These are phyloP conservation scores for Backusella australiensis DNA, from an alignment of 192 early-diverging fungal genomes.

Conservation along the genomic window DNA sequence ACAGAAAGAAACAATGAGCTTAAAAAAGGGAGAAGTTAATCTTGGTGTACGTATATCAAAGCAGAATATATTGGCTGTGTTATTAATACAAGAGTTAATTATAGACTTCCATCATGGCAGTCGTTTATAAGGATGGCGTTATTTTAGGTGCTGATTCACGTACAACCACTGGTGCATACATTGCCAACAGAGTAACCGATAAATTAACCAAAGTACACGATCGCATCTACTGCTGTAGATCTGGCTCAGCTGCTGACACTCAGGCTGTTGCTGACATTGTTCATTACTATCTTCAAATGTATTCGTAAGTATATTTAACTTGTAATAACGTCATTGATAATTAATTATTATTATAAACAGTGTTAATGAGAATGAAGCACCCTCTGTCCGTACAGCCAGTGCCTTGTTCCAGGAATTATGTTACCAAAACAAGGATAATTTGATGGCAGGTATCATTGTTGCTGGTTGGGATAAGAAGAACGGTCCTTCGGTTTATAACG, in stretches of 20 bases:
- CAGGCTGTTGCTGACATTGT: constrained; percentile 98
- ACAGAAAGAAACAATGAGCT: constrained; percentile 23
- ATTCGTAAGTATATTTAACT: constrained; percentile 55
- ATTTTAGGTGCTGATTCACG: constrained; percentile 97
- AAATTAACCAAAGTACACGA: constrained; percentile 97
- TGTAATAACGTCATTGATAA: background rate
- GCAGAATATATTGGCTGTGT: background rate
- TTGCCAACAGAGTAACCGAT: constrained; percentile 97
- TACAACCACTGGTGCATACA: constrained; percentile 94
- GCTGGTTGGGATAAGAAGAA: constrained; percentile 95
- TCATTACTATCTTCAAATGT: constrained; percentile 93
- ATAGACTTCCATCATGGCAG: constrained; percentile 98
- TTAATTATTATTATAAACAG: constrained; percentile 38
- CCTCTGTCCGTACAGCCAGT: constrained; percentile 85
- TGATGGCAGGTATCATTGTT: constrained; percentile 94
- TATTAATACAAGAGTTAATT: background rate
- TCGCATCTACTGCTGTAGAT: constrained; percentile 95
- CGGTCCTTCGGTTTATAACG: constrained; percentile 85
- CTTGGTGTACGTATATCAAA: constrained; percentile 73
- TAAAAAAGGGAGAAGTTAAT: constrained; percentile 95
- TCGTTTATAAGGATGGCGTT: constrained; percentile 86
- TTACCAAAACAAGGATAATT: constrained; percentile 88
- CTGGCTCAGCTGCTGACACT: constrained; percentile 97
- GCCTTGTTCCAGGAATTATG: constrained; percentile 91
- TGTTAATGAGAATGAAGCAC: constrained; percentile 79